Evolutionary conservation across 2,329 filamentous ascomycete species (phyloP).

Genomic region (Penicillium sp.): DNA sequence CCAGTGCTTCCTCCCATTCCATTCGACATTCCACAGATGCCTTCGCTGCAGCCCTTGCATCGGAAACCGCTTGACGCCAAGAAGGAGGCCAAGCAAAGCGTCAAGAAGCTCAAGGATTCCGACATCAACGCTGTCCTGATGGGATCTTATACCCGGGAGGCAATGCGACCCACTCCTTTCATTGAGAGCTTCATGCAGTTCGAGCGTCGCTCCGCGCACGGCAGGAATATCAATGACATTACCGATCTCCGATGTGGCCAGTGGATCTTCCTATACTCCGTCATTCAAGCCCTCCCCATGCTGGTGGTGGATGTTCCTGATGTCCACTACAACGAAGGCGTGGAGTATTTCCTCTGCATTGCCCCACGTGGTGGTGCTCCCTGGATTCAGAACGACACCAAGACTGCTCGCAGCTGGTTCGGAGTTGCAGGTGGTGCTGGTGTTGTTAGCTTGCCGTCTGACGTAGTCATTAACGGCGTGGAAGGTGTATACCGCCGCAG

Average conservation of each 20-base stretch:
- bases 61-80: slow-evolving; percentile 65
- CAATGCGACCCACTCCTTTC: slow-evolving; percentile 49
- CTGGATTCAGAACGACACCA: slow-evolving; percentile 47
- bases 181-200: slow-evolving; percentile 49
- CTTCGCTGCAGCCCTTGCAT: slow-evolving; percentile 64
- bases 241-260: slow-evolving; percentile 48
- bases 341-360: slow-evolving; percentile 51
- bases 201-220: slow-evolving; percentile 43
- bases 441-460: slow-evolving; percentile 60
- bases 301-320: slow-evolving; percentile 49
- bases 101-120: slow-evolving; percentile 70
- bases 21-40: slow-evolving; percentile 79
- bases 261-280: slow-evolving; percentile 52
- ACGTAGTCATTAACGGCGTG: slow-evolving; percentile 63
- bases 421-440: slow-evolving; percentile 60
- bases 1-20: slow-evolving; percentile 89
- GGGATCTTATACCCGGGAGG: slow-evolving; percentile 76
- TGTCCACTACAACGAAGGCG: slow-evolving; percentile 42
- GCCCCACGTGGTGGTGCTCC: slow-evolving; percentile 48
- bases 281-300: slow-evolving; percentile 49
- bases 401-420: slow-evolving; percentile 47
- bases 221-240: slow-evolving; percentile 45
- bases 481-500: slow-evolving; percentile 67
- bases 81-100: slow-evolving; percentile 69
- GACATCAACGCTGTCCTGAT: slow-evolving; percentile 75